A percentile compares a stretch with the other conserved stretches of the same genome.
Conservation (phyloP, 1,284 basidiomycete genomes). For the Wolfiporia cocos region DNA sequence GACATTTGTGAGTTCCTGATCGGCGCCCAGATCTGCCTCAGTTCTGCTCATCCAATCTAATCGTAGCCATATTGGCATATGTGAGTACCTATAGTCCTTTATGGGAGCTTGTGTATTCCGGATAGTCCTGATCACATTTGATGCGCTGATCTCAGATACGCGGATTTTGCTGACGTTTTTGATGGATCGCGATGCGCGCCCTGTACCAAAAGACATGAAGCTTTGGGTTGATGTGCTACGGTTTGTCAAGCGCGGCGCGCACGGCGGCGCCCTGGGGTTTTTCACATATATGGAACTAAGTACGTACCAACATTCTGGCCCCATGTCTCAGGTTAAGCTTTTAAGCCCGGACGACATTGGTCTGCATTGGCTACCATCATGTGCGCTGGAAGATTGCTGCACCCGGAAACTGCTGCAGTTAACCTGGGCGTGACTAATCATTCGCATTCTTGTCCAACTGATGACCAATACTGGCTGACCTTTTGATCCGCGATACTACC, state of each 20-base stretch:
- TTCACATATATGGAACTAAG: slow-evolving; percentile 62
- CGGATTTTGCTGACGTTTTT: slow-evolving; percentile 54
- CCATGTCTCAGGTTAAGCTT: neutral
- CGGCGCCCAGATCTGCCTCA: neutral
- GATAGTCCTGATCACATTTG: neutral
- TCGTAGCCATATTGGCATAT: slow-evolving; percentile 45
- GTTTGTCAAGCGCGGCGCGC: slow-evolving; percentile 51
- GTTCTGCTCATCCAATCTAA: slow-evolving; percentile 6
- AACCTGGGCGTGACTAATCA: too few species aligned
- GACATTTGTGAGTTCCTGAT: slow-evolving; percentile 32
- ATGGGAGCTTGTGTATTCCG: neutral
- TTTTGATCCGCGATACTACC: neutral
- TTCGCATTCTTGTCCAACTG: too few species aligned
- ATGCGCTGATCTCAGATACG: slow-evolving; percentile 31
- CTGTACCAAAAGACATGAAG: slow-evolving; percentile 50
- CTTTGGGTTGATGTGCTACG: slow-evolving; percentile 58
- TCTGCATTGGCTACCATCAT: neutral
- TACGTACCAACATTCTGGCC: slow-evolving; percentile 20
- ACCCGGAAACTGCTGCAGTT: too few species aligned
- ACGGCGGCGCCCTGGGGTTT: slow-evolving; percentile 51
- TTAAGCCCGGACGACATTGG: too few species aligned
- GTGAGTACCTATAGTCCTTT: slow-evolving; percentile 19
- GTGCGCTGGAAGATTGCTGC: neutral
- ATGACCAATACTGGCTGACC: neutral
- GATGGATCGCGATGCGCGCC: slow-evolving; percentile 46